These are phyloP conservation scores for Candida fluviatilis DNA, from an alignment of 805 yeast genomes.

Conservation along the genomic window DNA sequence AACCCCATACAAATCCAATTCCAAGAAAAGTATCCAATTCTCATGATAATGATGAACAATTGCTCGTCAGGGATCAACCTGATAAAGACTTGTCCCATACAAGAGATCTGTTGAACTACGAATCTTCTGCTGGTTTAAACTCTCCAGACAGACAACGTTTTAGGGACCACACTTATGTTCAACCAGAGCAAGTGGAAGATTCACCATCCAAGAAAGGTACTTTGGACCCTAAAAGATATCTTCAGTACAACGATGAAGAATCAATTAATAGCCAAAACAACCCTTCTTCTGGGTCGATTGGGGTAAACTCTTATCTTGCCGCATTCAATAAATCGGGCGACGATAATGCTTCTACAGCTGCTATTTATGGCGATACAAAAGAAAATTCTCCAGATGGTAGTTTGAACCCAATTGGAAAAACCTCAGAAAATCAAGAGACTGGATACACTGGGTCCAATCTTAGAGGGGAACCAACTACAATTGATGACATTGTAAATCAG, in stretches of 20 bases:
- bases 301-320: not conserved
- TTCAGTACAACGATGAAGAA: not conserved
- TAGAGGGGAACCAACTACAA: too few species aligned
- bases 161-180: not conserved
- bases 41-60: too few species aligned
- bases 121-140: too few species aligned
- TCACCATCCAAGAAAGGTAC: not conserved
- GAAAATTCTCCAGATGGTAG: slow-evolving; percentile 1
- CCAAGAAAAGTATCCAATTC: too few species aligned
- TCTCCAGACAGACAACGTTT: not conserved
- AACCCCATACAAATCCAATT: too few species aligned
- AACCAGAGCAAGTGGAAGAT: not conserved
- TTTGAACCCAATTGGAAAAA: not conserved
- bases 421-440: not conserved
- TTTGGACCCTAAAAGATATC: not conserved
- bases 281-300: not conserved
- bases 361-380: slow-evolving; percentile 3
- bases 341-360: slow-evolving; percentile 9
- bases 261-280: not conserved
- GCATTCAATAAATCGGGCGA: not conserved
- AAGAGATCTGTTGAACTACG: too few species aligned
- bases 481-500: too few species aligned
- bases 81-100: too few species aligned
- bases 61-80: too few species aligned
- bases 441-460: too few species aligned